Base-by-base conservation (phyloP, 306 rosid species). In the Cucumis hystrix region DNA sequence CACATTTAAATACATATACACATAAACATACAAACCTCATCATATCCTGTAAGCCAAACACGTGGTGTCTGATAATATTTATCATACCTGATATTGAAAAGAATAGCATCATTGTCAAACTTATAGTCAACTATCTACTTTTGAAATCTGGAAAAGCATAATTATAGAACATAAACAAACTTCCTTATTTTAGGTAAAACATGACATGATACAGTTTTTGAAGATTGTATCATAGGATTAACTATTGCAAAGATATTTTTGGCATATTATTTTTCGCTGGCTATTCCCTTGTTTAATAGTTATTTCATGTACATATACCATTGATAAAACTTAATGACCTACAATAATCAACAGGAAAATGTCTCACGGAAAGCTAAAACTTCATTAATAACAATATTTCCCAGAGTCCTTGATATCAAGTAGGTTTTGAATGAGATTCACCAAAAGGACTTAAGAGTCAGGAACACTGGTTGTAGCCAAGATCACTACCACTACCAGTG, bases 31-130 rank as follows among this genome's bases (percentile, higher is more conserved):
- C 89, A 35, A 79, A 90, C 97, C 99, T 95, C 99, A 76, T 95
- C 99, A 78, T 92, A 95, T 1, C 99, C 97, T 74, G 99, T 95
- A 79, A 95, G 97, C 99, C 99, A 95, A 68, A 95, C 97, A 25
- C 97, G 92, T 71, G 99, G 99, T 69, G 99, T 92, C 81, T 95
- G 99, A 85, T 95, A 95, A 84, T 95, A 95, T 81, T 95, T 90
- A 82, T 92, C 99, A 79, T 95, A 95, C 87, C 99, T 92, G 86
- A 79, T 78, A 18, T 57, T 43, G 41, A 43, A 1, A 40, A 66
- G 39, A 35, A 52, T 67, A 66, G 71, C 75, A 83, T 74, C 84
- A 59, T 10, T 13, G n/a, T 62, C 23, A 69, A 25, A 7, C 17
- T 45, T 49, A 15, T 15, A 67, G 58, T 25, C 41, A 70, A 8